Base-by-base conservation (phyloP, 768 basidiomycete genomes). In the Collybiopsis luxurians region DNA sequence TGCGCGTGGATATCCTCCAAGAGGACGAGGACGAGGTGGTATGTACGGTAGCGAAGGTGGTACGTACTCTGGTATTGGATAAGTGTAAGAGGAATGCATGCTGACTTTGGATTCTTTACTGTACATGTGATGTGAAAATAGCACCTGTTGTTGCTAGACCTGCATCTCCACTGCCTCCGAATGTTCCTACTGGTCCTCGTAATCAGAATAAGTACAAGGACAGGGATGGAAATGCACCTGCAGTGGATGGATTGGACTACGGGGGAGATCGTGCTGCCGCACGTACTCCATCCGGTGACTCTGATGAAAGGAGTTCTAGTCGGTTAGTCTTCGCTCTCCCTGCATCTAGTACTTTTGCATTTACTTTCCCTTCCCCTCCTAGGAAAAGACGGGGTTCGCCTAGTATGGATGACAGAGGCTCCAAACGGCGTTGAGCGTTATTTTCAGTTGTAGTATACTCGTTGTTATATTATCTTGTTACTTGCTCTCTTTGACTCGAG, bases 161-260 rank as follows among this genome's bases (percentile, higher is more conserved):
- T 3, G 87, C 90, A 5, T 93, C 92, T 0, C 92, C 92, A 17
- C 78, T 94, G 1, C 92, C 92, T 1, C 90, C 92, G 13, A 86
- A 86, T 57, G 92, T 94, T 19, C 92, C 92, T 1, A 94, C 92
- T 0, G 92, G 92, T 1, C 92, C 92, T 12, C 79, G 92, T 43
- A 92, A 92, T 68, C 89, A 90, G 69, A 90, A 90, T 66, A 91
- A 91, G 67, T 93, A 94, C 74, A 93, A 92, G 75, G 92, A 94
- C 69, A 80, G 90, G 40, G 91, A 93, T 65, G 85, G 84, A 15
- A 90, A 90, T 64, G 88, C 89, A 1, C 87, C 90, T 58, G 90
- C 90, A 26, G 89, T 91, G 12, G 91, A 93, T 66, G 91, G 92
- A n/a, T 70, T 94, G 64, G 92, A 94, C 67, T 94, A 94, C 62